A percentile compares a stretch with the other conserved stretches of the same genome.
These are phyloP conservation scores for Cystobasidium tubakii DNA, from an alignment of 768 basidiomycete species.

Conservation along the genomic window DNA sequence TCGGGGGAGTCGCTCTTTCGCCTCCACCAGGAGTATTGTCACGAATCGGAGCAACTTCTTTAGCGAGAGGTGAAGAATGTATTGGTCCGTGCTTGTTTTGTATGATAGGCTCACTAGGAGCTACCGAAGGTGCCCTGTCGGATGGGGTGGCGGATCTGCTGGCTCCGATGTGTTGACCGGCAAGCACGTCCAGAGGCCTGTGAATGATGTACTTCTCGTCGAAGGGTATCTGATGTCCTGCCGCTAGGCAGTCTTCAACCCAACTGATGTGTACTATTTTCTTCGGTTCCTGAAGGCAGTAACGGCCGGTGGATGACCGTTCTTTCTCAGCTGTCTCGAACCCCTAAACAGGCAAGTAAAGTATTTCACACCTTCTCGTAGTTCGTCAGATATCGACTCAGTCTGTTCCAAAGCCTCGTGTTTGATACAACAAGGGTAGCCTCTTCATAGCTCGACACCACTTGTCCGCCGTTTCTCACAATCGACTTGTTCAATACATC, in stretches of 20 bases:
- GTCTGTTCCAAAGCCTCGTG: slow-evolving; percentile 21
- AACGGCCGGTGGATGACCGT: not conserved
- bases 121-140: not conserved
- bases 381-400: slow-evolving; percentile 15
- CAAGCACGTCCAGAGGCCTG: not conserved
- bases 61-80: not conserved
- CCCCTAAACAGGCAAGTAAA: slow-evolving; percentile 6
- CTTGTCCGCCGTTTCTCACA: slow-evolving; percentile 17
- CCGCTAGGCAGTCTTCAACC: slow-evolving; percentile 20
- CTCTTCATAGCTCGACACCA: slow-evolving; percentile 16
- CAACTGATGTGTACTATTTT: slow-evolving; percentile 15
- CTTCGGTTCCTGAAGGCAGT: slow-evolving; percentile 16
- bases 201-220: slow-evolving; percentile 27
- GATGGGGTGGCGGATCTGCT: slow-evolving; percentile 12
- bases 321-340: not conserved
- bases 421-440: slow-evolving; percentile 7
- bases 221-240: slow-evolving; percentile 7
- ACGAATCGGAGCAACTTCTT: not conserved
- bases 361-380: not conserved
- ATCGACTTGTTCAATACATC: slow-evolving; percentile 8
- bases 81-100: not conserved
- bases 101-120: not conserved
- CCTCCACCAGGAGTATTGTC: not conserved
- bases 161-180: not conserved
- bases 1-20: slow-evolving; percentile 6